Evolutionary conservation across 306 rosid genomes (phyloP), one percentile per base, ranked within the genome.

Genomic region (Begonia loranthoides): DNA sequence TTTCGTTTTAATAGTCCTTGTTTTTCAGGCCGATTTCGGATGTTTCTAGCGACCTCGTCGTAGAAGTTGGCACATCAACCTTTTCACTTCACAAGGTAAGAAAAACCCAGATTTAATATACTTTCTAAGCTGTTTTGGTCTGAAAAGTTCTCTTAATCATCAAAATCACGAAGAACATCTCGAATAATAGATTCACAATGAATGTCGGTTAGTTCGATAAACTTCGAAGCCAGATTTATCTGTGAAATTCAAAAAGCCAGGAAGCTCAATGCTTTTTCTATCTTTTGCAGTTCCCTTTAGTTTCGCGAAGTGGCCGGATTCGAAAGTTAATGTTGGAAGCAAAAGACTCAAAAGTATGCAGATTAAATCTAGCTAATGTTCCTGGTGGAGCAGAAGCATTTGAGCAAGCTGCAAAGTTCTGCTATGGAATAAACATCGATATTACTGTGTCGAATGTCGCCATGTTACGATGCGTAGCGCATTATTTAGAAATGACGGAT

Each of bases 11-110:
- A 58, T 58, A 10, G 33, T 72, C 60, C 62, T 21, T 53, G 4
- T 68, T 34, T 72, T 73, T 52, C 94, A 92, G 99, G 99, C 96
- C 99, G 15, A 83, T 92, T 51, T 92, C 99, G 46, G 99, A 92
- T 68, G 96, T 86, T 51, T 78, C 99, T 38, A 92, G 94, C 53
- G 99, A 92, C 69, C 87, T 92, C 53, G 75, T 75, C 40, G 63
- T 92, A 0, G 99, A 92, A 73, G 74, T 92, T 4, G 99, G 94
- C 76, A 63, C 93, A 50, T 76, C 99, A 14, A 78, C 68, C 82
- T 83, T 92, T 54, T 70, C 96, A 52, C 96, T 87, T 57, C 99
- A 92, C 75, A 86, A 92, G 96, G 99, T 87, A 63, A 77, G 60
- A 19, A 12, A 58, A 50, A 39, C 22, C 55, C n/a, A 43, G 47